Evolutionary conservation across 2,329 filamentous ascomycete species (phyloP).

Genomic region (Knufia fluminis): DNA sequence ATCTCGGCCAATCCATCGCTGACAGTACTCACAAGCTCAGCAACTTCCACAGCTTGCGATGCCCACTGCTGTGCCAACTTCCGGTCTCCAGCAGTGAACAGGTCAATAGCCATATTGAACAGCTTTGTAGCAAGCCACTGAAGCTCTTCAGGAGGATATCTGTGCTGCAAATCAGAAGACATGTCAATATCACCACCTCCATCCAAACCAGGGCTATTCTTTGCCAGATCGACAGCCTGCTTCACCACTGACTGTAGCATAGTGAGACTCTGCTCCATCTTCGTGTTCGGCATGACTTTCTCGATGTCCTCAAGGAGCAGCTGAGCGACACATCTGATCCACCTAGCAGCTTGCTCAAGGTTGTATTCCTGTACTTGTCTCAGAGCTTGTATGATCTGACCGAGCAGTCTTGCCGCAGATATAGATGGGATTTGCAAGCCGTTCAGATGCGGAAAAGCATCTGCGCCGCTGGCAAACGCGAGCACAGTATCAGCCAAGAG

Average conservation of each 20-base stretch:
- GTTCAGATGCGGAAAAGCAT: neutral
- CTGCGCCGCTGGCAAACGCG: constrained; percentile 8
- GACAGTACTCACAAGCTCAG: constrained; percentile 21
- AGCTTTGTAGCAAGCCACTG: constrained; percentile 47
- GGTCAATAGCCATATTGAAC: constrained; percentile 50
- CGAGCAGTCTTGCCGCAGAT: constrained; percentile 15
- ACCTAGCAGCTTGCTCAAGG: constrained; percentile 56
- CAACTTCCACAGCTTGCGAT: constrained; percentile 37
- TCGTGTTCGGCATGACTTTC: constrained; percentile 40
- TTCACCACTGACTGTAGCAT: constrained; percentile 30
- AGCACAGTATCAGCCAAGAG: constrained; percentile 59
- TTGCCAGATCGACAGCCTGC: constrained; percentile 26
- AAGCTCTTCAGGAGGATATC: constrained; percentile 47
- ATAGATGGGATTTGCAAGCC: constrained; percentile 21
- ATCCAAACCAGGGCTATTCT: constrained; percentile 10
- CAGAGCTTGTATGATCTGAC: constrained; percentile 61
- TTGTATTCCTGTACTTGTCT: constrained; percentile 50
- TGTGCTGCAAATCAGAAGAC: constrained; percentile 15
- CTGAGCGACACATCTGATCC: constrained; percentile 69
- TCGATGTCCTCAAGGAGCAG: constrained; percentile 52
- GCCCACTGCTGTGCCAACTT: constrained; percentile 36
- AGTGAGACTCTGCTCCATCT: constrained; percentile 5
- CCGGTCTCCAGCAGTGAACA: constrained; percentile 33
- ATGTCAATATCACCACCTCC: constrained; percentile 2
- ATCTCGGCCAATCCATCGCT: neutral